Base-by-base conservation (phyloP, 345 rosid species). In the Eucalyptus marginata region DNA sequence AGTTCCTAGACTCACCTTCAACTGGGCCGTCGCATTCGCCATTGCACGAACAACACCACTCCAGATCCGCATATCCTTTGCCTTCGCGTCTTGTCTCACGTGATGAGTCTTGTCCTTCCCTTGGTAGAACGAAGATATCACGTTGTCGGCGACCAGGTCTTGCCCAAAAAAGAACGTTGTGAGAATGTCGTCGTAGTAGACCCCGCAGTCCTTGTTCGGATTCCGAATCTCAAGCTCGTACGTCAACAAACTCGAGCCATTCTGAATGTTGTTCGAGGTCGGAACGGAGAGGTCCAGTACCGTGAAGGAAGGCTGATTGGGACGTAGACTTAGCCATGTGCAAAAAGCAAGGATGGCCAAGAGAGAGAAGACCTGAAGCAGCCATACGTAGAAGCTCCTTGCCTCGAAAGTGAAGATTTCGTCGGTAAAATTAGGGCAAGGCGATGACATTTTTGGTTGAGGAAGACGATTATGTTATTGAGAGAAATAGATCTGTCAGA, bases 281-380 rank as follows among this genome's bases (percentile, higher is more conserved):
- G 93, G 93, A 81, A 92, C 52, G 8, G 92, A 90, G 87, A 94
- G 33, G 7, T 90, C 89, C 5, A 84, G n/a, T 51, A 93, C 68
- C 25, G 92, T 52, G 68, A 87, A 89, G 58, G 22, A 81, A 47
- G 94, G 94, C 15, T 51, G 49, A 79, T 31, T 90, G 36, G 94
- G 94, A 64, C 93, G 92, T 36, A 90, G 43, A 58, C 68, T 87
- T 83, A 93, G 92, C 93, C 94, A 93, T 20, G 90, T 51, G 62
- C 88, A 85, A 49, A 94, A 88, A 29, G 83, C 94, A 18, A 92
- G 71, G 36, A 40, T 80, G 79, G 92, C 93, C 59, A 90, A 46
- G 16, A 93, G 94, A 81, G 89, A 64, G 11, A 93, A 5, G 44
- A 91, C 27, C 79, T 90, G 91, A 47, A 93, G 93, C 89, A 93